Evolutionary conservation across 345 rosid species (phyloP).

Genomic region (Diplotaxis tenuifolia): DNA sequence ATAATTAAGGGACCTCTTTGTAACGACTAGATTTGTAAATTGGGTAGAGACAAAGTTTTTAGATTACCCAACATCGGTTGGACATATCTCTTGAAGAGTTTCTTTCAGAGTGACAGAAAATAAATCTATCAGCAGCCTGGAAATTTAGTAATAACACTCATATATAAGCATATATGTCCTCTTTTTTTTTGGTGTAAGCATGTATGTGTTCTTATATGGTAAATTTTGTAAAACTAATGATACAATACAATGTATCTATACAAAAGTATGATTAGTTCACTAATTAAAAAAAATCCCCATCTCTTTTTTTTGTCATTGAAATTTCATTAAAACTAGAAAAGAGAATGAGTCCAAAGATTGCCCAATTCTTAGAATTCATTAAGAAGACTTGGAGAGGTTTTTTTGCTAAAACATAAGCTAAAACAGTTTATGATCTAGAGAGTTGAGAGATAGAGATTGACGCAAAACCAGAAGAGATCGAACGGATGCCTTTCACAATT

Average conservation of each 20-base stretch:
- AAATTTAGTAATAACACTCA: neutral
- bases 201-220: neutral
- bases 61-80: slow-evolving; percentile 33
- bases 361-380: no score
- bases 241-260: neutral
- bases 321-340: no score
- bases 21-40: slow-evolving; percentile 22
- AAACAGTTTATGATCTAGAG: no score
- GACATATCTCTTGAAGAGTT: slow-evolving; percentile 35
- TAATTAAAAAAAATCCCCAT: neutral
- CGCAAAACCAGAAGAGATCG: no score
- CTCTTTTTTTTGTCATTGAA: no score
- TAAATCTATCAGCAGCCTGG: neutral
- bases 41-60: slow-evolving; percentile 27
- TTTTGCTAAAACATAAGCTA: no score
- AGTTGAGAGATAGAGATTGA: no score
- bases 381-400: no score
- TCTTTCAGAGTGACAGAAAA: slow-evolving; percentile 22
- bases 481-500: no score
- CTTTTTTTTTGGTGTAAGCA: no score
- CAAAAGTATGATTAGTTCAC: neutral
- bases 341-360: no score
- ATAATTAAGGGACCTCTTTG: slow-evolving; percentile 19
- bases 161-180: neutral
- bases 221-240: neutral